Percentiles rank a stretch among this genome's conserved stretches.
phyloP scores from a whole-genome alignment of 371 early-diverging fungal species.

The Apophysomyces elegans region DNA sequence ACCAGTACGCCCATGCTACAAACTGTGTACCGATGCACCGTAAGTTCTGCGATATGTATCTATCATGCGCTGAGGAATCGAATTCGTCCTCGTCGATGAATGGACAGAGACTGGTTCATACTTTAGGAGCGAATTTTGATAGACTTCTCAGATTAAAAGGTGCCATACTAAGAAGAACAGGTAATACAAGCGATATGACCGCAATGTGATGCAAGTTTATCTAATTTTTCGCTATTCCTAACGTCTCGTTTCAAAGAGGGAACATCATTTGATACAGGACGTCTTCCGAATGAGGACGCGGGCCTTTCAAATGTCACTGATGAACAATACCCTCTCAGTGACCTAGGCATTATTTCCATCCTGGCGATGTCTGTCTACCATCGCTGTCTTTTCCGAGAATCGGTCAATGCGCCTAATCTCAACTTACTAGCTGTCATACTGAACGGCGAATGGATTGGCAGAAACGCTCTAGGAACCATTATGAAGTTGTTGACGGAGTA shows the following conservation, averaged over 20 bases:
- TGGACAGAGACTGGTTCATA: background rate
- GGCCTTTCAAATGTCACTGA: background rate
- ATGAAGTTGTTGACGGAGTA: constrained; percentile 16
- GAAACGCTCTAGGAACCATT: constrained; percentile 15
- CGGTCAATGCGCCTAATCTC: background rate
- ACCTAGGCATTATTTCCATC: constrained; percentile 15
- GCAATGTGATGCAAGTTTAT: no score
- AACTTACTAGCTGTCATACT: constrained; percentile 15
- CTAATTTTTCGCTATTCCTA: no score
- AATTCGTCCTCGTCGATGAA: no score
- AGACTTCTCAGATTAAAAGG: constrained; percentile 6
- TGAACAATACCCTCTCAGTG: constrained; percentile 11
- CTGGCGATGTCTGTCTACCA: constrained; percentile 22
- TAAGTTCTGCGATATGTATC: background rate
- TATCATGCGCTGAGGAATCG: no score
- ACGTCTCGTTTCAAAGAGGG: no score
- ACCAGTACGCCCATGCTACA: background rate
- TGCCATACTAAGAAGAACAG: background rate
- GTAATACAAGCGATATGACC: background rate
- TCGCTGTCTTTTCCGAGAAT: constrained; percentile 5
- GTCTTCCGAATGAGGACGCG: background rate
- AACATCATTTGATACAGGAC: background rate
- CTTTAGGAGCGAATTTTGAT: constrained; percentile 19
- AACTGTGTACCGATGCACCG: constrained; percentile 12
- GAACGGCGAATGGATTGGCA: constrained; percentile 17